A percentile compares a stretch with the other conserved stretches of the same genome.
phyloP scores from a whole-genome alignment of 345 rosid genomes.

The Brassica juncea region DNA sequence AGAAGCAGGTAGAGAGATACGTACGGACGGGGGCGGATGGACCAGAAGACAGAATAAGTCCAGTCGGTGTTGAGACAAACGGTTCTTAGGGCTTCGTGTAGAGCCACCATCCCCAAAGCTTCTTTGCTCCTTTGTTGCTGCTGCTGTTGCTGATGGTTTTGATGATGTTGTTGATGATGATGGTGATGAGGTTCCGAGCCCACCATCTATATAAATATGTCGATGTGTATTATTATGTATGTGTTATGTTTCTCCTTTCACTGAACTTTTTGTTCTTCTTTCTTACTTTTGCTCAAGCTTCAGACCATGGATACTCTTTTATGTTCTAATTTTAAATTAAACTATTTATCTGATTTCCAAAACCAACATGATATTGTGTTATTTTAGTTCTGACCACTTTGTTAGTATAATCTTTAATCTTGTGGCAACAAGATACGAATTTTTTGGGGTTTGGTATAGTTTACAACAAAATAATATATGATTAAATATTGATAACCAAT shows the following conservation, averaged over 20 bases:
- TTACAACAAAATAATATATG: slow-evolving; percentile 3
- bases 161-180: slow-evolving; percentile 36
- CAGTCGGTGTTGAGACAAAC: slow-evolving; percentile 98
- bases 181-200: slow-evolving; percentile 75
- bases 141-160: slow-evolving; percentile 36
- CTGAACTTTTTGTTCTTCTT: slow-evolving; percentile 19
- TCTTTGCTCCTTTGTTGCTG: slow-evolving; percentile 82
- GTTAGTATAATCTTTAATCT: slow-evolving; percentile 22
- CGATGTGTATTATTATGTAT: not conserved
- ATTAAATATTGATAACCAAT: slow-evolving; percentile 10
- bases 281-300: slow-evolving; percentile 26
- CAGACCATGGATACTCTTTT: slow-evolving; percentile 25
- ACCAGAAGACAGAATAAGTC: slow-evolving; percentile 99
- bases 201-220: slow-evolving; percentile 63
- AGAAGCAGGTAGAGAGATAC: slow-evolving; percentile 7
- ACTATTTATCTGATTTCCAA: slow-evolving; percentile 18
- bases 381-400: slow-evolving; percentile 32
- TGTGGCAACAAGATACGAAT: slow-evolving; percentile 32
- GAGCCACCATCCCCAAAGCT: slow-evolving; percentile 99
- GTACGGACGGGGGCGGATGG: slow-evolving; percentile 99
- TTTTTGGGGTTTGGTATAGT: slow-evolving; percentile 38
- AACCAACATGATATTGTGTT: slow-evolving; percentile 24
- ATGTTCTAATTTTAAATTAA: not conserved
- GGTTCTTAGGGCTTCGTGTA: slow-evolving; percentile 96
- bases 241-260: slow-evolving; percentile 25